Conservation (phyloP, 805 yeast species). For the Blastobotrys terrestris region DNA sequence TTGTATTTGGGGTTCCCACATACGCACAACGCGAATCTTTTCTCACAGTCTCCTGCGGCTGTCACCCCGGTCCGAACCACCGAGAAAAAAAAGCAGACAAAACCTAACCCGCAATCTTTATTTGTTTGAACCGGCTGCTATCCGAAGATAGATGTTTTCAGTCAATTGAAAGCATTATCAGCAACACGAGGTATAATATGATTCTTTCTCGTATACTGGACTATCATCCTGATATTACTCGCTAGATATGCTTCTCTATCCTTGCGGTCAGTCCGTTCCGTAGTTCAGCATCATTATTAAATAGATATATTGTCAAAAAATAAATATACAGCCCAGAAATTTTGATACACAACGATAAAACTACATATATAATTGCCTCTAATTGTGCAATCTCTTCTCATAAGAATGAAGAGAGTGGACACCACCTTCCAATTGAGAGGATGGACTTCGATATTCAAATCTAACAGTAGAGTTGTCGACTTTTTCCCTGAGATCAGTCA, state of each 20-base stretch:
- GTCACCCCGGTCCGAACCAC: no score
- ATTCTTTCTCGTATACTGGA: no score
- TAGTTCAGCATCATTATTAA: not conserved
- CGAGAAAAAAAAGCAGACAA: no score
- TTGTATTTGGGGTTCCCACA: no score
- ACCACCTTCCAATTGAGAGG: constrained; percentile 99
- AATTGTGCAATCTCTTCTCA: constrained; percentile 94
- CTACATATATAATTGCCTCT: constrained; percentile 20
- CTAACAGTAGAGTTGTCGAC: constrained; percentile 69
- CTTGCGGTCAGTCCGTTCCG: not conserved
- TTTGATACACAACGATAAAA: not conserved
- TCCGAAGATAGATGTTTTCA: no score
- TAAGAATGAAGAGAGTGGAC: constrained; percentile 93
- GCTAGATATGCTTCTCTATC: no score
- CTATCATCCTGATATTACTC: no score
- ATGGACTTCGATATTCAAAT: constrained; percentile 96
- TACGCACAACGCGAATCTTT: no score
- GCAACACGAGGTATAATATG: no score
- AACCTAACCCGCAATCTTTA: not conserved
- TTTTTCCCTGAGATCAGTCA: constrained; percentile 53
- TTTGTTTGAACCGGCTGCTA: not conserved
- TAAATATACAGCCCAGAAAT: not conserved
- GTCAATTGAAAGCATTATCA: no score
- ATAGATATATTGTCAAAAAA: not conserved
- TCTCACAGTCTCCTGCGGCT: no score